Evolutionary conservation across 805 yeast genomes (phyloP).

Genomic region (Saccharomycopsis fodiens): DNA sequence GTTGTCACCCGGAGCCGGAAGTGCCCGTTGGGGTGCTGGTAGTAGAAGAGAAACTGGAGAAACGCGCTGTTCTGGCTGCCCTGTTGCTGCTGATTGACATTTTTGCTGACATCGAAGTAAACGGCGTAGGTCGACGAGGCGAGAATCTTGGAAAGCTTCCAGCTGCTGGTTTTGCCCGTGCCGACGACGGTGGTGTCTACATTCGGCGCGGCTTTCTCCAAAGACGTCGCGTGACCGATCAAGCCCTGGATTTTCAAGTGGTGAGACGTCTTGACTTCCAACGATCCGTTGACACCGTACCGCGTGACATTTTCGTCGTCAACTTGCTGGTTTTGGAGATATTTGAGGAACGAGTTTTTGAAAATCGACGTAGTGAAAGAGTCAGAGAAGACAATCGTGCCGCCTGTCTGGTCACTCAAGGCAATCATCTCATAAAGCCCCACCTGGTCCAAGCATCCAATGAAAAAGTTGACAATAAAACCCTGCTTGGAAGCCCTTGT

Average conservation of each 20-base stretch:
- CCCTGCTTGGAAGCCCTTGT: conserved; percentile 41
- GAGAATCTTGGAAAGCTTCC: conserved; percentile 50
- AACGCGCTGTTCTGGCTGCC: background rate
- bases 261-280: conserved; percentile 45
- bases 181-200: conserved; percentile 34
- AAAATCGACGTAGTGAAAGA: conserved; percentile 61
- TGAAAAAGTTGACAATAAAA: conserved; percentile 47
- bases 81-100: background rate
- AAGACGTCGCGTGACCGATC: conserved; percentile 53
- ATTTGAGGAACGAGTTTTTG: conserved; percentile 53
- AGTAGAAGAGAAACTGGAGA: conserved; percentile 83
- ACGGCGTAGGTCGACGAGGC: conserved; percentile 55
- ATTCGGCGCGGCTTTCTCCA: conserved; percentile 27
- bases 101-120: conserved; percentile 41
- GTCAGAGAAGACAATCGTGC: conserved; percentile 54
- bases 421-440: conserved; percentile 63
- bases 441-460: conserved; percentile 63
- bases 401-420: conserved; percentile 52
- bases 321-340: conserved; percentile 28
- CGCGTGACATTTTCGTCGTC: conserved; percentile 30
- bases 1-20: conserved; percentile 89
- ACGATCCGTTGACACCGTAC: conserved; percentile 48
- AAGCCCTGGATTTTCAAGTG: conserved; percentile 51
- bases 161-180: conserved; percentile 44
- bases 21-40: conserved; percentile 93